Evolutionary conservation across 2,329 filamentous ascomycete species (phyloP).

Genomic region (Penicillium sp.): DNA sequence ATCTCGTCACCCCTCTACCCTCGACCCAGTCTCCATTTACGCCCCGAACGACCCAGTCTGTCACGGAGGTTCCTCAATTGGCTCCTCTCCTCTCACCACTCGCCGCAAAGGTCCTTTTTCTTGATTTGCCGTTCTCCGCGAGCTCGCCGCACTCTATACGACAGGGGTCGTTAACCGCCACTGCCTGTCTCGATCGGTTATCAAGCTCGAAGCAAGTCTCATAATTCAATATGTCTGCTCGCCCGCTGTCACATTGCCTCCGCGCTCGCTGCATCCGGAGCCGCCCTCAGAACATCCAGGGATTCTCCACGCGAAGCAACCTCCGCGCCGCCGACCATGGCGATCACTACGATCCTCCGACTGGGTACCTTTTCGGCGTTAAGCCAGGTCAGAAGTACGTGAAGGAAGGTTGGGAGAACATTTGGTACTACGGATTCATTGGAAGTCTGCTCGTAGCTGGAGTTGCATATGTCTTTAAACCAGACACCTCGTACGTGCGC

Average conservation of each 20-base stretch:
- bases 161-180: slow-evolving; percentile 28
- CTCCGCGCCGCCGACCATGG: slow-evolving; percentile 61
- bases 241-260: slow-evolving; percentile 44
- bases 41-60: slow-evolving; percentile 28
- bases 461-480: slow-evolving; percentile 92
- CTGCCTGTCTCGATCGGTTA: slow-evolving; percentile 24
- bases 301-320: slow-evolving; percentile 48
- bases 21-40: slow-evolving; percentile 18
- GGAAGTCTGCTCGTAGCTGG: slow-evolving; percentile 74
- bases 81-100: slow-evolving; percentile 19
- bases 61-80: slow-evolving; percentile 33
- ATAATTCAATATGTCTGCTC: slow-evolving; percentile 44
- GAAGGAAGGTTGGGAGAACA: slow-evolving; percentile 93
- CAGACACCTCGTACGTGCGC: slow-evolving; percentile 89
- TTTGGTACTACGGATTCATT: slow-evolving; percentile 84
- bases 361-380: slow-evolving; percentile 90
- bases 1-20: slow-evolving; percentile 36
- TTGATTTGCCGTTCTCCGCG: slow-evolving; percentile 15
- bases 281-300: slow-evolving; percentile 39
- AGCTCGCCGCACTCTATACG: slow-evolving; percentile 19
- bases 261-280: slow-evolving; percentile 46
- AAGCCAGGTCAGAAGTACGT: slow-evolving; percentile 95
- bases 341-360: slow-evolving; percentile 84
- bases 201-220: slow-evolving; percentile 18
- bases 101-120: slow-evolving; percentile 17